Evolutionary conservation across 768 basidiomycete species (phyloP).

Genomic region (Lactarius tabidus): DNA sequence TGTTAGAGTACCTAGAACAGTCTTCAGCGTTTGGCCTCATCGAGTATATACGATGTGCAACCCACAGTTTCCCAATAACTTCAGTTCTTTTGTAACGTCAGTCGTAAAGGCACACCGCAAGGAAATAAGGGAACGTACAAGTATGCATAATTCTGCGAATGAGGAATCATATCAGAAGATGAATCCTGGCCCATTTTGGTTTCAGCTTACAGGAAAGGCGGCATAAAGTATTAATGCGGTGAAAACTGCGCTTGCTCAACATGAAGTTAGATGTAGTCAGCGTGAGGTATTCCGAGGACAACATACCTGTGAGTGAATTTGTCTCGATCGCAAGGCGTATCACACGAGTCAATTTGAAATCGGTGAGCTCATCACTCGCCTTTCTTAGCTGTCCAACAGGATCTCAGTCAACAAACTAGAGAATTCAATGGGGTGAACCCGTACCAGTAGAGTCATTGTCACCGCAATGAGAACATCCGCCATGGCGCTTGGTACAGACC

Average conservation of each 20-base stretch:
- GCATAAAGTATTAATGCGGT: not conserved
- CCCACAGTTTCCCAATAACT: not conserved
- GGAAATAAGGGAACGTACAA: not conserved
- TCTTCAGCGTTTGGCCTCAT: not conserved
- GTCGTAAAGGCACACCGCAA: not conserved
- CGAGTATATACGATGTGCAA: not conserved
- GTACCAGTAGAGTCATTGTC: not conserved
- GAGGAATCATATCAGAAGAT: not conserved
- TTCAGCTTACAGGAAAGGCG: not conserved
- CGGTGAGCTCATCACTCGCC: not conserved
- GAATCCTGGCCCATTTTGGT: not conserved
- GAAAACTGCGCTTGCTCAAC: not conserved
- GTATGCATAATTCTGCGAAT: not conserved
- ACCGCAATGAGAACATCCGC: not conserved
- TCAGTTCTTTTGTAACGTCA: not conserved
- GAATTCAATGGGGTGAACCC: not conserved
- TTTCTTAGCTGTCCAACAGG: not conserved
- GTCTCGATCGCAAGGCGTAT: not conserved
- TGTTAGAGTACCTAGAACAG: not conserved
- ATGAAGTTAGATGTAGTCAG: not conserved
- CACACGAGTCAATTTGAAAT: not conserved
- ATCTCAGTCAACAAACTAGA: not conserved
- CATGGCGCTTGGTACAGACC: not conserved
- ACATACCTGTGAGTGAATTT: not conserved
- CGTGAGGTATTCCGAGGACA: not conserved